Evolutionary conservation across 108 stramenopile species (phyloP), one percentile per base, ranked within the genome.

Genomic region (Conticribra weissflogii): DNA sequence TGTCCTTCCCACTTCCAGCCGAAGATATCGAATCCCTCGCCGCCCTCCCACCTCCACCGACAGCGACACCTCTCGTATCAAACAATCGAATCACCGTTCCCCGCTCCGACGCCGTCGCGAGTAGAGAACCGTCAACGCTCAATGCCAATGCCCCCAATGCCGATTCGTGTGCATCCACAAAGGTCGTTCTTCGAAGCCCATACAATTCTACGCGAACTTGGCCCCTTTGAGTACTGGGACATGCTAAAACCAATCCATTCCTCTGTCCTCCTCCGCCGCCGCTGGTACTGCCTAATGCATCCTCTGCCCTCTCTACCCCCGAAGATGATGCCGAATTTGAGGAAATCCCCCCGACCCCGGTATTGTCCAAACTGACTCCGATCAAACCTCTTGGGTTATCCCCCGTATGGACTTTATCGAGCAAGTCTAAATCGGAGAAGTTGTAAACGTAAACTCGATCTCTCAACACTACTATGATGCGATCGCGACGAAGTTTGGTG

Each of bases 181-280:
- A 77, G 59, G 89, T 88, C 22, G 93, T 92, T 68, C 96, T 92
- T 24, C 96, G 81, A 30, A 85, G 66, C 16, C 96, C 97, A 72
- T 97, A 98, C 30, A 99, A 71, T 82, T 99, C 98, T 12, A 99
- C 94, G 25, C 96, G 89, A 2, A 98, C 96, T 59, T 97, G 93
- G 27, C 99, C 99, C 2, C 75, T 67, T 27, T 83, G 84, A 1
- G 91, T 83, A 30, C 90, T 89, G 0, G 98, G 99, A 81, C 96
- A 98, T 3, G 97, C 98, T 65, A 99, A 76, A 8, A 98, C 97
- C 90, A 92, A 91, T 63, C 89, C 86, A 55, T 92, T 86, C 14
- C 59, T 46, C 2, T 47, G 33, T 53, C 50, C 9, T 33, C 47
- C 3, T n/a, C 2, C 7, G 3, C 33, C 29, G 55, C 44, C 24